Base-by-base conservation (phyloP, 129 eudicot genomes). In the Saposhnikovia divaricata region DNA sequence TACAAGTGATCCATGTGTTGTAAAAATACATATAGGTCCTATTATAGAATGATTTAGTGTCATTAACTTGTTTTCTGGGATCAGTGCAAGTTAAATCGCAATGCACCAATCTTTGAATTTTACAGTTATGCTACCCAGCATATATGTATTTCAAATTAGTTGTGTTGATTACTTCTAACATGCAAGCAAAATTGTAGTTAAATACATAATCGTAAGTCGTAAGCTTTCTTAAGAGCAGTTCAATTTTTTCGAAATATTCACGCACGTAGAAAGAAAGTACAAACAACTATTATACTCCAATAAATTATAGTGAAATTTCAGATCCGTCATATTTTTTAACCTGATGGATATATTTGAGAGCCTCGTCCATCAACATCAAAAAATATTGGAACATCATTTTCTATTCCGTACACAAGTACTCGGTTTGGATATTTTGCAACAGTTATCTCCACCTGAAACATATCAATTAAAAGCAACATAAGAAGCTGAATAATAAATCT, bases 391-490 rank as follows among this genome's bases (percentile, higher is more conserved):
- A 87, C 81, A 66, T 88, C 96, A 78, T 97, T 96, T 83, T 94
- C 98, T 73, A 90, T 74, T 77, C 96, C 85, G 82, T 94, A 94
- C n/a, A 94, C 89, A 82, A 91, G 96, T 25, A 92, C 85, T 73
- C 97, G 93, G 78, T 92, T 94, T 72, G 93, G 98, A 75, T 90
- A 90, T 85, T 94, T 91, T 7, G 96, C 82, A n/a, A 94, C 91
- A 21, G 91, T 88, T 78, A 94, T 80, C 87, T 94, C 97, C 21
- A 81, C 96, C 98, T 94, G 78, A 65, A 81, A 78, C 63, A 47
- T 48, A 73, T 13, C 46, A 82, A 77, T 16, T 31, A 82, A 25
- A 27, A 46, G 69, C 6, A 15, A 75, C n/a, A 74, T 53, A 55
- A 65, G 21, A 42, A 16, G 25, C 4, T 19, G 37, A 48, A 16